Evolutionary conservation across 768 basidiomycete species (phyloP).

Genomic region (Paxillus involutus): DNA sequence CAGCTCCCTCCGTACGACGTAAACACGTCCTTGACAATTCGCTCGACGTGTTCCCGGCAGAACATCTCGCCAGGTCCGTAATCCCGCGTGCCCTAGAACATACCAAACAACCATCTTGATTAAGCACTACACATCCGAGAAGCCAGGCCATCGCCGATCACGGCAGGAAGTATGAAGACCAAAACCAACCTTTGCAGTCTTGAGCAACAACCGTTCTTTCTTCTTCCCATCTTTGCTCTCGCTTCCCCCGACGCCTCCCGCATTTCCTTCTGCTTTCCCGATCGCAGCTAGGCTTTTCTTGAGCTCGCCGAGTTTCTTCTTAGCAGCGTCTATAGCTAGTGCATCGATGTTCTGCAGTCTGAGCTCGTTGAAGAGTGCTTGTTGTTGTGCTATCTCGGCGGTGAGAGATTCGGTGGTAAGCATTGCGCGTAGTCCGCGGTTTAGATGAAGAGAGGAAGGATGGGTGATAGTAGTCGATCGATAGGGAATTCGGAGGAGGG

Average conservation of each 20-base stretch:
- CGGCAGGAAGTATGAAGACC: neutral
- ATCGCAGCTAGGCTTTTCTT: conserved; percentile 55
- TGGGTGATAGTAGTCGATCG: conserved; percentile 30
- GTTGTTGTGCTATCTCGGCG: conserved; percentile 56
- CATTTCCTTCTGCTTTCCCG: conserved; percentile 27
- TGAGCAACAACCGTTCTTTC: conserved; percentile 73
- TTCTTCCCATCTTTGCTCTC: conserved; percentile 55
- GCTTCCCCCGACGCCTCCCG: conserved; percentile 33
- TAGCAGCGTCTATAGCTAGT: conserved; percentile 54
- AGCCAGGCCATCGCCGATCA: conserved; percentile 1
- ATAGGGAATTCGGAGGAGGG: conserved; percentile 27
- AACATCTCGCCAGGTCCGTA: conserved; percentile 92
- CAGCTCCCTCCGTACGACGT: conserved; percentile 86
- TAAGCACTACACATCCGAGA: conserved; percentile 13
- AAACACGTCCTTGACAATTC: conserved; percentile 84
- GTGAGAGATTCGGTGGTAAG: conserved; percentile 44
- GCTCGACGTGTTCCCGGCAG: conserved; percentile 87
- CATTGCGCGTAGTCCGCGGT: conserved; percentile 33
- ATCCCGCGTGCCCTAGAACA: conserved; percentile 85
- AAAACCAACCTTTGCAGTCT: conserved; percentile 86
- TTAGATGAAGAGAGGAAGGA: conserved; percentile 12
- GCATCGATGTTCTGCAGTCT: conserved; percentile 54
- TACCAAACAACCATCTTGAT: conserved; percentile 8
- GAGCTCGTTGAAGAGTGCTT: conserved; percentile 59
- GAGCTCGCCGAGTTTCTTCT: conserved; percentile 69